Evolutionary conservation across 371 early-diverging fungal species (phyloP).

Genomic region (Haplosporangium sp.): DNA sequence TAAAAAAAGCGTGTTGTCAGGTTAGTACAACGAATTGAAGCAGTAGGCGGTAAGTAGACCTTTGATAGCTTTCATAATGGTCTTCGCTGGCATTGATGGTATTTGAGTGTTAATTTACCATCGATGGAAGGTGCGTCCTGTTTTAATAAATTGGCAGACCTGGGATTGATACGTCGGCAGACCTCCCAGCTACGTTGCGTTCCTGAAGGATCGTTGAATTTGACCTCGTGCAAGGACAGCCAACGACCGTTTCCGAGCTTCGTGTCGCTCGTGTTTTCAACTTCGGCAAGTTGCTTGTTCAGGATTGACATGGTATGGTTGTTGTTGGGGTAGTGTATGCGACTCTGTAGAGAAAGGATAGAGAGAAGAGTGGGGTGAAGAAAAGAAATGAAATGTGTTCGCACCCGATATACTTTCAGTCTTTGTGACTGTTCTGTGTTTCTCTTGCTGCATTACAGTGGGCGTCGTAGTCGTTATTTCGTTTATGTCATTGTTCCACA

Average conservation of each 20-base stretch:
- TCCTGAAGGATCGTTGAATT: constrained; percentile 56
- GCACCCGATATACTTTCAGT: not conserved
- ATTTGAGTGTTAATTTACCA: constrained; percentile 16
- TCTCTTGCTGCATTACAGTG: not conserved
- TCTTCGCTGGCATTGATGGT: not conserved
- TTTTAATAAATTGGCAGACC: not conserved
- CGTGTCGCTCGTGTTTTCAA: constrained; percentile 16
- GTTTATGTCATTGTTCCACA: not conserved
- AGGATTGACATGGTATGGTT: not conserved
- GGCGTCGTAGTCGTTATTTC: too few species aligned
- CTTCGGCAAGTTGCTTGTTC: constrained; percentile 13
- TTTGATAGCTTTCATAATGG: not conserved
- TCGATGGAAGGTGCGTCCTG: constrained; percentile 15
- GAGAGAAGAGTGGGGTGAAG: too few species aligned
- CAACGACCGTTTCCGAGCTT: constrained; percentile 60
- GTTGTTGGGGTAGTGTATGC: not conserved
- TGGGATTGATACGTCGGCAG: constrained; percentile 29
- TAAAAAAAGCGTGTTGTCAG: not conserved
- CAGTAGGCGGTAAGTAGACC: not conserved
- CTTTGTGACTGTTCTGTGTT: too few species aligned
- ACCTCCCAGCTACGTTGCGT: constrained; percentile 43
- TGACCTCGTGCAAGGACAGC: constrained; percentile 60
- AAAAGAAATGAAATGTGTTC: not conserved
- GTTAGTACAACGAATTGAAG: not conserved
- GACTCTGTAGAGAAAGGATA: not conserved